Percentiles rank a stretch among this genome's conserved stretches.
These are phyloP conservation scores for Buddleja alternifolia DNA, from an alignment of 257 asterid species.

Conservation along the genomic window DNA sequence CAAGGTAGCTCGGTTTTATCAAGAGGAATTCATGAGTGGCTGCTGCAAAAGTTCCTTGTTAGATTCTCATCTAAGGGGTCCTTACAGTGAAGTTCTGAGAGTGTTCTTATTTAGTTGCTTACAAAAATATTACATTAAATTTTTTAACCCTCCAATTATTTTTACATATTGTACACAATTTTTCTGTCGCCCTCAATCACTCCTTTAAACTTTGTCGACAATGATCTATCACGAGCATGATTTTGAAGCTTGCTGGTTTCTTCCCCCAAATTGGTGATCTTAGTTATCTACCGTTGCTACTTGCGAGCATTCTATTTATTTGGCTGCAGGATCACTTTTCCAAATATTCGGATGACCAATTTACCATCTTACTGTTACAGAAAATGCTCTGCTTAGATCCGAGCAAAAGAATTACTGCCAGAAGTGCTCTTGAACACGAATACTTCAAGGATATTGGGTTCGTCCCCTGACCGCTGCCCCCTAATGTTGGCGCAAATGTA, in stretches of 20 bases:
- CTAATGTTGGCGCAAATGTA: conserved; percentile 46
- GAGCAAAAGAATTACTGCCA: conserved; percentile 75
- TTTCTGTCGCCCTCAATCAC: neutral
- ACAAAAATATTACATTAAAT: neutral
- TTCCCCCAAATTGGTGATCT: neutral
- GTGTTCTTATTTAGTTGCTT: neutral
- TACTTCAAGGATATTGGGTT: conserved; percentile 74
- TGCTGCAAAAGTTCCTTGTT: too few relatives aligned
- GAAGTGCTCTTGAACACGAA: conserved; percentile 75
- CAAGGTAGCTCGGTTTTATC: neutral
- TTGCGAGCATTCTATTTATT: neutral
- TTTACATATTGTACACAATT: neutral
- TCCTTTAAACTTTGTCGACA: neutral
- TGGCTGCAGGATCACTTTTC: too few relatives aligned
- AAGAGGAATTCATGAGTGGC: neutral
- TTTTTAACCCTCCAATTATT: too few relatives aligned
- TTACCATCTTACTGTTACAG: conserved; percentile 18
- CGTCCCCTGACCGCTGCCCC: conserved; percentile 47
- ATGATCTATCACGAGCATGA: neutral
- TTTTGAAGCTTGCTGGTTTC: neutral
- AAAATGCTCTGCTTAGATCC: conserved; percentile 79
- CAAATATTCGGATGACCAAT: conserved; percentile 6
- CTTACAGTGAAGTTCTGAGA: neutral
- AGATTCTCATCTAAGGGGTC: neutral
- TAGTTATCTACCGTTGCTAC: neutral